These are phyloP conservation scores for Paraurostyla sp. DNA, from an alignment of 73 alveolate genomes.

Conservation along the genomic window DNA sequence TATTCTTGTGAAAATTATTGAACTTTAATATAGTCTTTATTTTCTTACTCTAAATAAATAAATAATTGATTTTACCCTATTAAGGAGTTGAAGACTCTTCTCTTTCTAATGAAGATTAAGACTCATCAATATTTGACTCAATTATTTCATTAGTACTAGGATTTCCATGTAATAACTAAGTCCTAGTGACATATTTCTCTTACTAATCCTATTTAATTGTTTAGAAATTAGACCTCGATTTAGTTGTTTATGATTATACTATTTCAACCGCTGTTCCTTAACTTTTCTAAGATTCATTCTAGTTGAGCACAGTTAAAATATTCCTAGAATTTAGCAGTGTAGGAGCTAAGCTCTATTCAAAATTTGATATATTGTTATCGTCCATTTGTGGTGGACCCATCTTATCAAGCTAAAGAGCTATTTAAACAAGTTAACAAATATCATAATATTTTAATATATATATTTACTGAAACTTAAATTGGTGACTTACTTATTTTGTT, in stretches of 20 bases:
- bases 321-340: neutral
- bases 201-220: no score
- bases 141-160: no score
- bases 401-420: neutral
- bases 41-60: neutral
- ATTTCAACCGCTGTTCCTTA: no score
- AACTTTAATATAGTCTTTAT: neutral
- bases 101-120: no score
- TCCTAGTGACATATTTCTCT: no score
- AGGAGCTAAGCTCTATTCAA: neutral
- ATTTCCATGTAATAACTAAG: no score
- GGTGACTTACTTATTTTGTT: neutral
- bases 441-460: neutral
- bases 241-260: neutral
- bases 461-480: neutral
- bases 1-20: neutral
- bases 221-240: no score
- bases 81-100: no score
- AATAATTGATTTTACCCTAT: no score
- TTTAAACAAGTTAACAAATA: neutral
- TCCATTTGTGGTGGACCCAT: neutral
- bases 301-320: neutral
- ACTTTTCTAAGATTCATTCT: neutral
- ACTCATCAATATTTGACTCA: no score
- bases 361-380: neutral